These are phyloP conservation scores for Rutstroemia sydowiana DNA, from an alignment of 2,329 filamentous ascomycete species.

Conservation along the genomic window DNA sequence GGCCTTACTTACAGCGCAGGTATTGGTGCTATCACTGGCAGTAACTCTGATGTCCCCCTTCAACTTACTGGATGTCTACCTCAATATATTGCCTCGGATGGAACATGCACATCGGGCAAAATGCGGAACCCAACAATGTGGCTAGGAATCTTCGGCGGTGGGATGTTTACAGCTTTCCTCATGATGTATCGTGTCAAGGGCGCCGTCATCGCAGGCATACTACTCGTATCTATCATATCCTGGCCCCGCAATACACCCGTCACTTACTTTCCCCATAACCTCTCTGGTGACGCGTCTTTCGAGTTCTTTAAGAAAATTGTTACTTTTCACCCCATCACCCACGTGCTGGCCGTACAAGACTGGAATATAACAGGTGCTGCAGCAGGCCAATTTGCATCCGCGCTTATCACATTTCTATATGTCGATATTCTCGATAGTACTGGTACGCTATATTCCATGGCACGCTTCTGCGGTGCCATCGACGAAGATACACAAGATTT, in stretches of 20 bases:
- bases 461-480: constrained; percentile 71
- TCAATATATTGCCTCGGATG: constrained; percentile 34
- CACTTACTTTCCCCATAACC: constrained; percentile 73
- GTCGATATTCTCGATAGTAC: constrained; percentile 86
- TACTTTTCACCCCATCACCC: constrained; percentile 69
- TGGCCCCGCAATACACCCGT: constrained; percentile 73
- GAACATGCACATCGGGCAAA: constrained; percentile 59
- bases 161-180: constrained; percentile 69
- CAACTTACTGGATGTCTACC: constrained; percentile 56
- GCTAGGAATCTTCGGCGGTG: constrained; percentile 83
- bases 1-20: constrained; percentile 74
- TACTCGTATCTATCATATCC: constrained; percentile 80
- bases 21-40: constrained; percentile 69
- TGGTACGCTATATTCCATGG: constrained; percentile 85
- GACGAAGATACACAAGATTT: constrained; percentile 82
- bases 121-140: constrained; percentile 82
- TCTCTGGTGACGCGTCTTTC: constrained; percentile 62
- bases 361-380: constrained; percentile 65
- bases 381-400: constrained; percentile 70
- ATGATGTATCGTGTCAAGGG: constrained; percentile 85
- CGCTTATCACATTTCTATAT: constrained; percentile 82
- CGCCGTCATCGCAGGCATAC: constrained; percentile 75
- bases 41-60: constrained; percentile 61
- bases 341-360: constrained; percentile 62
- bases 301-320: constrained; percentile 87